Conservation (phyloP, 75 land plant species). For the Cunninghamia lanceolata region DNA sequence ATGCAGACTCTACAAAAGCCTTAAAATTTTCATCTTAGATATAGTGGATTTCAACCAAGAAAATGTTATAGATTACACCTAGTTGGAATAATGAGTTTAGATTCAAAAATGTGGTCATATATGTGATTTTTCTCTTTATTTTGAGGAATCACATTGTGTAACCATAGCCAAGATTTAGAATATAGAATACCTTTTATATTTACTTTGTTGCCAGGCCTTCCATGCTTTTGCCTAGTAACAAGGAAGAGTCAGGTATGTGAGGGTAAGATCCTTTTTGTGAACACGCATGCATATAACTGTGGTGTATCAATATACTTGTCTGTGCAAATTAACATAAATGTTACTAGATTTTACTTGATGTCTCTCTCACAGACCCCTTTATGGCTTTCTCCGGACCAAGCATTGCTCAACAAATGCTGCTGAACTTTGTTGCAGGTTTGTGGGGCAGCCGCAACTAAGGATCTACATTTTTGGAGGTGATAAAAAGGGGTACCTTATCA, state of each 20-base stretch:
- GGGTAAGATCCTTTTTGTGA: conserved; percentile 4
- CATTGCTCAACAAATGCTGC: conserved; percentile 8
- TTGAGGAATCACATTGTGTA: background rate
- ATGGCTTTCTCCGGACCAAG: conserved; percentile 5
- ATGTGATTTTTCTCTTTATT: background rate
- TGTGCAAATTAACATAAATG: background rate
- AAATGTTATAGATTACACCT: background rate
- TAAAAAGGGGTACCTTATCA: background rate
- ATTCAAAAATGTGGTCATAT: background rate
- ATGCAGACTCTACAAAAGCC: background rate
- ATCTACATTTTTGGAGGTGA: conserved; percentile 12
- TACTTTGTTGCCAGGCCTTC: background rate
- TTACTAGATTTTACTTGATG: conserved; percentile 13
- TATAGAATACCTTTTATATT: conserved; percentile 1
- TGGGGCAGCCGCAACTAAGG: conserved; percentile 5
- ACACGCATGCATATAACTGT: background rate
- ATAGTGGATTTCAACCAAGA: background rate
- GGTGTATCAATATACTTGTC: background rate
- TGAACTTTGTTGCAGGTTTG: conserved; percentile 11
- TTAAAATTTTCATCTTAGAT: background rate
- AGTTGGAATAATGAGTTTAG: background rate
- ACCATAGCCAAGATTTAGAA: background rate
- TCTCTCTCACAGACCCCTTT: conserved; percentile 11
- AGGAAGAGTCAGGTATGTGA: conserved; percentile 2
- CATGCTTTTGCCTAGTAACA: conserved; percentile 2